Evolutionary conservation across 1,139 yeast species (phyloP).

Genomic region (Citeromyces hawaiiensis): DNA sequence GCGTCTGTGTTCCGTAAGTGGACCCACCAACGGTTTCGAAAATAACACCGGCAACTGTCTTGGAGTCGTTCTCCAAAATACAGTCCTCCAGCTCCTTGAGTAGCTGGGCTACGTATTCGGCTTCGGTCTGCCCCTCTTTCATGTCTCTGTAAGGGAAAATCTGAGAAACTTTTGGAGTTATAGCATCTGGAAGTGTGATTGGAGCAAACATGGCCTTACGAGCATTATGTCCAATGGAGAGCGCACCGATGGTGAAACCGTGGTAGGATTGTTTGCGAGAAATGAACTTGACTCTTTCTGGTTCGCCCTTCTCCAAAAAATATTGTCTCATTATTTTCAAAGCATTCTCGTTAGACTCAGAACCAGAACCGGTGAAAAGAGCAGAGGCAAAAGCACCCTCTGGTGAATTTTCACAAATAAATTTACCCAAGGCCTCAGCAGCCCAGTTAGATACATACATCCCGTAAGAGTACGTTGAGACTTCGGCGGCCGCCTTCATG

Average conservation of each 20-base stretch:
- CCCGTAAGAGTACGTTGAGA: slow-evolving; percentile 28
- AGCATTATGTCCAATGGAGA: slow-evolving; percentile 30
- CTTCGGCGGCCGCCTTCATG: slow-evolving; percentile 34
- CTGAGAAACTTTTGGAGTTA: slow-evolving; percentile 31
- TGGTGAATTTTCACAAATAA: slow-evolving; percentile 30
- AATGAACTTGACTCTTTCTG: slow-evolving; percentile 33
- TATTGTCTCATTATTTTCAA: slow-evolving; percentile 43
- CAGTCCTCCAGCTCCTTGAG: slow-evolving; percentile 34
- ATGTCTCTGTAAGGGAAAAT: slow-evolving; percentile 37
- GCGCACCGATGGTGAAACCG: slow-evolving; percentile 43
- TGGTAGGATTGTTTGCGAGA: slow-evolving; percentile 44
- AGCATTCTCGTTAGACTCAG: slow-evolving; percentile 43
- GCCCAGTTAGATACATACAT: slow-evolving; percentile 25
- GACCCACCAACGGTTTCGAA: slow-evolving; percentile 50
- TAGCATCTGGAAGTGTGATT: slow-evolving; percentile 24
- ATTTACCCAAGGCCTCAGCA: slow-evolving; percentile 33
- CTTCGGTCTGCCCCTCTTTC: slow-evolving; percentile 29
- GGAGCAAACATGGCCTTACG: slow-evolving; percentile 28
- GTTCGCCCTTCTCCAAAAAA: slow-evolving; percentile 34
- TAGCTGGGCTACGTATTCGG: slow-evolving; percentile 32
- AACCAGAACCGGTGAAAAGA: slow-evolving; percentile 36
- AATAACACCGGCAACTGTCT: slow-evolving; percentile 37
- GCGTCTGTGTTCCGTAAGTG: slow-evolving; percentile 41
- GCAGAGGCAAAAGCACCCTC: slow-evolving; percentile 30
- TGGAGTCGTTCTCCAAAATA: slow-evolving; percentile 36